Evolutionary conservation across 1,139 yeast species (phyloP), one percentile per base, ranked within the genome.

Genomic region (Candida freyschussii): DNA sequence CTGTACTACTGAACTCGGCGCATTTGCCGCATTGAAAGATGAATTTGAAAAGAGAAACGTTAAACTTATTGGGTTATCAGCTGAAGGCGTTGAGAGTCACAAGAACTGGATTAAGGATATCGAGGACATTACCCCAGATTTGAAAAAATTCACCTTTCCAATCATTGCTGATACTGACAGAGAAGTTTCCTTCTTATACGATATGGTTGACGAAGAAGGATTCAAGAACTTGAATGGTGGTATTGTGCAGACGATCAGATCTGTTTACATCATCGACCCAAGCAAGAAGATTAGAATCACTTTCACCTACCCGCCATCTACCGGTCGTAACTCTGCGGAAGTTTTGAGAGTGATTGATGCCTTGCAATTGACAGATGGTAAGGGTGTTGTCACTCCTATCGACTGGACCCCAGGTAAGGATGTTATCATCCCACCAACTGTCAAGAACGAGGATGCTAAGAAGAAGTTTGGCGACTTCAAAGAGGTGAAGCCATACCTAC

Each of bases 261-360:
- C 91, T 15, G 93, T 83, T 34, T 83, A 80, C 65, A 69, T 84
- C 54, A 82, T 84, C 58, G 94, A 84, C 63, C 91, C 93, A 48
- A 62, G 66, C 48, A 81, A 82, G 69, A 79, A 72, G 52, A 72
- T 84, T 50, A 72, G 94, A 59, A 69, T 82, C 54, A 78, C 75
- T 40, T 65, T 83, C 60, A 63, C 87, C 23, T 84, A 84, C 65
- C 95, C 94, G 33, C 87, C 94, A 39, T 78, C 89, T 22, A 77
- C 85, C 30, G 94, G 95, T 50, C 75, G 95, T 65, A 84, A 84
- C 73, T 78, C 93, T 33, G 91, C 93, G 42, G 95, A 84, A 63
- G 84, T 84, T 24, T 69, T 84, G 55, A 72, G 95, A 60, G 86
- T 79, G 34, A 67, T 84, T 42, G 94, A 84, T 59, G 79, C 91